Evolutionary conservation across 768 basidiomycete genomes (phyloP).

Genomic region (Collybiopsis confluens): DNA sequence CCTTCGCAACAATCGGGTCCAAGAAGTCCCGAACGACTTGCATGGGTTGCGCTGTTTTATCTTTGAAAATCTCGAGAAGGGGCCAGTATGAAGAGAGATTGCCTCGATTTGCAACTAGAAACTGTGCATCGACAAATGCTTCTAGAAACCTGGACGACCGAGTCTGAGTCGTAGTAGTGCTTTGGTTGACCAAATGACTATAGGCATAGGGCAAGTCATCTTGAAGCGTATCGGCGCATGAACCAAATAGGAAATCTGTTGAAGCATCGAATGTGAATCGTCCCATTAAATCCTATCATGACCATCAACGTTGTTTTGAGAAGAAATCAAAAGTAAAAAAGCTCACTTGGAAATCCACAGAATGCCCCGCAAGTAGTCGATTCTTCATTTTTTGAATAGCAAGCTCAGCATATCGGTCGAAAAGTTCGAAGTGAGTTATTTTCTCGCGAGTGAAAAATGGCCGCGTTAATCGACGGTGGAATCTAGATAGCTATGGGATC

Average conservation of each 20-base stretch:
- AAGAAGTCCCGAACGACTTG: constrained; percentile 47
- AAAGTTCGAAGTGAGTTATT: constrained; percentile 57
- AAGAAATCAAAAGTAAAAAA: constrained; percentile 5
- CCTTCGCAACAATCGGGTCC: constrained; percentile 48
- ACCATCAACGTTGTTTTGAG: too few relatives aligned
- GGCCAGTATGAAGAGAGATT: constrained; percentile 47
- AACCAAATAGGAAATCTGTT: constrained; percentile 62
- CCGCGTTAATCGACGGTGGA: constrained; percentile 58
- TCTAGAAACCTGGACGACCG: background rate
- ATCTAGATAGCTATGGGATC: constrained; percentile 23
- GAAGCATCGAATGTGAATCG: constrained; percentile 66
- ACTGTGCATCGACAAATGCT: background rate
- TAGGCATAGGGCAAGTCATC: constrained; percentile 50
- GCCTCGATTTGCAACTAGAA: background rate
- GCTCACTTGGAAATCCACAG: constrained; percentile 55
- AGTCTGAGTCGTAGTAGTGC: constrained; percentile 9
- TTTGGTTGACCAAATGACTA: background rate
- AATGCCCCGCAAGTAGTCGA: constrained; percentile 42
- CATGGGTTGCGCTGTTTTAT: constrained; percentile 45
- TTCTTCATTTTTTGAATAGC: constrained; percentile 40
- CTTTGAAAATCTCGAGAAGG: constrained; percentile 41
- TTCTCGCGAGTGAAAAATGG: constrained; percentile 60
- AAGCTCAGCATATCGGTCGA: constrained; percentile 48
- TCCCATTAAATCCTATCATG: constrained; percentile 47
- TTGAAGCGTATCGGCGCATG: constrained; percentile 47